These are phyloP conservation scores for Cladorrhinum sp. DNA, from an alignment of 2,329 filamentous ascomycete species.

Conservation along the genomic window DNA sequence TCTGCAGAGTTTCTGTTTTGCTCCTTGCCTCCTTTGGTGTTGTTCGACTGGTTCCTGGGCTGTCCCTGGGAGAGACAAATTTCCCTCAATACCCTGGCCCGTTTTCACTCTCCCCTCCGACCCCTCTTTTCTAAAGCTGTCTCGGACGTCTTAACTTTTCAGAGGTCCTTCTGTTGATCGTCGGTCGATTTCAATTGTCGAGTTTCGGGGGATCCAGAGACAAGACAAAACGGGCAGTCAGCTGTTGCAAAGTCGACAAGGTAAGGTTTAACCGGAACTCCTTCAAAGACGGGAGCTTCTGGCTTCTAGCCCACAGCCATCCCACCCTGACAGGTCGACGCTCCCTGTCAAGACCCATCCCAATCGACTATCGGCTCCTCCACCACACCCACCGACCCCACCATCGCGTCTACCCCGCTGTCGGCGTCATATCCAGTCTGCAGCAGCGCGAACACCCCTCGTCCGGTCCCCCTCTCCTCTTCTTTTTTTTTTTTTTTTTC, in stretches of 20 bases:
- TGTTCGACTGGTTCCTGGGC: not conserved
- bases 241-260: not conserved
- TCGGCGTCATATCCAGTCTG: constrained; percentile 21
- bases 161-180: not conserved
- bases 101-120: not conserved
- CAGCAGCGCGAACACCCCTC: constrained; percentile 13
- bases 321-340: not conserved
- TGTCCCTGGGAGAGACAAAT: constrained; percentile 17
- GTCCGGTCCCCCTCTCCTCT: not conserved
- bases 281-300: not conserved
- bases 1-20: not conserved
- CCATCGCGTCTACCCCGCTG: constrained; percentile 23
- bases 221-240: not conserved
- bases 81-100: constrained; percentile 15
- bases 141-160: not conserved
- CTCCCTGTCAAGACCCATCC: not conserved
- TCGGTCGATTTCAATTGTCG: too few relatives aligned
- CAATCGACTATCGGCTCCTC: not conserved
- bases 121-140: not conserved
- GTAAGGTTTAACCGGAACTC: constrained; percentile 7
- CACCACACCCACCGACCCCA: constrained; percentile 15
- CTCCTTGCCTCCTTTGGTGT: not conserved
- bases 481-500: constrained; percentile 1
- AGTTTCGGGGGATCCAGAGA: not conserved
- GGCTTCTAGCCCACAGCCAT: constrained; percentile 8